Evolutionary conservation across 495 filamentous ascomycete species (phyloP), one percentile per base, ranked within the genome.

Genomic region (Penicillium malachiteum): DNA sequence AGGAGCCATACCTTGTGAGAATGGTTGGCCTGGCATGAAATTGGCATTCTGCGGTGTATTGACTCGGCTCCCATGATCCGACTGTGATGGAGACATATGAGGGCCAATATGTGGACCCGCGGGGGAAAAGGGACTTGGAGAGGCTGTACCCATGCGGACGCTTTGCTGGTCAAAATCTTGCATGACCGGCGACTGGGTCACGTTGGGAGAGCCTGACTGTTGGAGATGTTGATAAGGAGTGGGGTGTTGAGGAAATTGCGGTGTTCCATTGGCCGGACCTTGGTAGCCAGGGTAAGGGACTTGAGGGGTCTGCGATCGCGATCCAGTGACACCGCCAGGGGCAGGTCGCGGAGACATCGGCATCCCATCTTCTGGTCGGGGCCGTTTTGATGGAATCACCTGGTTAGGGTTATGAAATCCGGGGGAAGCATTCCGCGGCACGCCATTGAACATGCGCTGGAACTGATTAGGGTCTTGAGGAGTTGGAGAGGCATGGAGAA

Each of bases 251-350:
- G 70, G 57, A 50, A 81, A 82, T 51, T 79, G 78, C 39, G 79
- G 72, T 16, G 64, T 63, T 58, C 79, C 76, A 74, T 86, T 83
- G 67, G 84, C 63, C 60, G 82, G 60, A 64, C 79, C 81, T 60
- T 80, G 83, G 67, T 84, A 84, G 63, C 88, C 78, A 57, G 82
- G 78, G 77, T 86, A 79, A 48, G 79, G 71, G 60, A 82, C 74
- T 60, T 95, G 87, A 32, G 93, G 93, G 31, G 93, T 97, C 62
- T 96, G 92, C 59, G 93, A 92, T 70, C 92, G 91, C 71, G 93
- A 96, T 34, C 83, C 84, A 32, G 88, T 84, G 26, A 91, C 70
- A 67, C 86, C 86, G 18, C 85, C 86, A 13, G 89, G 85, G 38
- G 85, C 83, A 69, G 84, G 89, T 65, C 87, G 82, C 52, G 92